Evolutionary conservation across 768 basidiomycete genomes (phyloP).

Genomic region (Amanita brunnescens): DNA sequence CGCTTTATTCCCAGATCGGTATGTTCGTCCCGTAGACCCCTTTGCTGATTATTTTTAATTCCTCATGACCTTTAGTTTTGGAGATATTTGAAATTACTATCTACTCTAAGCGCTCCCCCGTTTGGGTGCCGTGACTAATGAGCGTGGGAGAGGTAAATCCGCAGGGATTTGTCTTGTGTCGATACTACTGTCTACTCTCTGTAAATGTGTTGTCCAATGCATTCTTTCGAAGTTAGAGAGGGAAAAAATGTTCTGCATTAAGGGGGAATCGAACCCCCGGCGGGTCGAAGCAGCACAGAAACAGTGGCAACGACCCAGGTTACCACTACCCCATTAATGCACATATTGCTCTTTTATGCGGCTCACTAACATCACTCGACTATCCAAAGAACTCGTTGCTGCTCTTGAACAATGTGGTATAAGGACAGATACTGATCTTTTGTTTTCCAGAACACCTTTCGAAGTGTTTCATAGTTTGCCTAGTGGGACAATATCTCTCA

Average conservation of each 20-base stretch:
- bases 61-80: constrained; percentile 9
- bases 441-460: constrained; percentile 38
- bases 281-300: constrained; percentile 43
- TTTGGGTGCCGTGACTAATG: too few species aligned
- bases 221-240: too few species aligned
- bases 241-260: constrained; percentile 21
- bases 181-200: too few species aligned
- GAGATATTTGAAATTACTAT: constrained; percentile 13
- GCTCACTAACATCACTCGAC: constrained; percentile 25
- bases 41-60: background rate
- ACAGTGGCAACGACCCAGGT: constrained; percentile 41
- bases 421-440: constrained; percentile 47
- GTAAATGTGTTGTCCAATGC: background rate
- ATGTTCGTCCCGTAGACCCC: constrained; percentile 17
- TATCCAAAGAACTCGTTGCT: constrained; percentile 37
- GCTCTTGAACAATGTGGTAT: constrained; percentile 41
- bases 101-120: too few species aligned
- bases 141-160: too few species aligned
- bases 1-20: constrained; percentile 86
- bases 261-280: constrained; percentile 85
- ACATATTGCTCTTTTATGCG: constrained; percentile 24
- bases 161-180: too few species aligned
- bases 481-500: constrained; percentile 35
- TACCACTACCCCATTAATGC: constrained; percentile 50
- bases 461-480: constrained; percentile 47